Conservation (phyloP, 2,329 filamentous ascomycete species). For the Microsporum ferrugineum region DNA sequence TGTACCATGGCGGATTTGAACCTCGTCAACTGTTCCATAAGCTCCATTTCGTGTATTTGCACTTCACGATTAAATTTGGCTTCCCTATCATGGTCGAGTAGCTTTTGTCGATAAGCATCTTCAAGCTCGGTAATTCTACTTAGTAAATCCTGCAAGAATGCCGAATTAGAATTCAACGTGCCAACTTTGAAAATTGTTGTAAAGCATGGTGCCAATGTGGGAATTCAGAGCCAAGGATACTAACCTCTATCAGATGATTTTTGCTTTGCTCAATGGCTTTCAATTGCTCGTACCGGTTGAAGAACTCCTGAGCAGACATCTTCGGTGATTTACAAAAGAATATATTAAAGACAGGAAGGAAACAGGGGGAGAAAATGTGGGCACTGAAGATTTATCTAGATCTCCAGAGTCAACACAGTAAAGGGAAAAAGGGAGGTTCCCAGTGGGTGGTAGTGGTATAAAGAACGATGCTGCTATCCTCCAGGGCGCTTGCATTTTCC, state of each 20-base stretch:
- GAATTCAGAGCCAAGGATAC: background rate
- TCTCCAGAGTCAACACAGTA: background rate
- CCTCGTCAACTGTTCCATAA: slow-evolving; percentile 37
- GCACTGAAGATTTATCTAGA: background rate
- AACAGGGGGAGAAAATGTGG: background rate
- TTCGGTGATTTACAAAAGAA: slow-evolving; percentile 9
- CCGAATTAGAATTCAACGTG: background rate
- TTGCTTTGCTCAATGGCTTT: slow-evolving; percentile 36
- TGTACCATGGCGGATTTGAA: slow-evolving; percentile 38
- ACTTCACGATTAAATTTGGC: slow-evolving; percentile 38
- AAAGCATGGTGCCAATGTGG: background rate
- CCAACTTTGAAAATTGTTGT: background rate
- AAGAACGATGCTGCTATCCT: background rate
- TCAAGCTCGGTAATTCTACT: slow-evolving; percentile 35
- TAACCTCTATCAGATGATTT: slow-evolving; percentile 39
- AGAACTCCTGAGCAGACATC: slow-evolving; percentile 21
- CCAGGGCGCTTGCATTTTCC: background rate
- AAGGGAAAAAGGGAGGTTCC: background rate
- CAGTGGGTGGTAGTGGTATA: slow-evolving; percentile 1
- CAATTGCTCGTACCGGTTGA: slow-evolving; percentile 36
- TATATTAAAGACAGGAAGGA: background rate
- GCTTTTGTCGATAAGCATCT: slow-evolving; percentile 33
- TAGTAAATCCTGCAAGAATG: slow-evolving; percentile 33
- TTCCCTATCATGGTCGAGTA: slow-evolving; percentile 38
- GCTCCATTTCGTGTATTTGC: slow-evolving; percentile 37